Base-by-base conservation (phyloP, 2,329 filamentous ascomycete genomes). In the Colletotrichum somersetense region DNA sequence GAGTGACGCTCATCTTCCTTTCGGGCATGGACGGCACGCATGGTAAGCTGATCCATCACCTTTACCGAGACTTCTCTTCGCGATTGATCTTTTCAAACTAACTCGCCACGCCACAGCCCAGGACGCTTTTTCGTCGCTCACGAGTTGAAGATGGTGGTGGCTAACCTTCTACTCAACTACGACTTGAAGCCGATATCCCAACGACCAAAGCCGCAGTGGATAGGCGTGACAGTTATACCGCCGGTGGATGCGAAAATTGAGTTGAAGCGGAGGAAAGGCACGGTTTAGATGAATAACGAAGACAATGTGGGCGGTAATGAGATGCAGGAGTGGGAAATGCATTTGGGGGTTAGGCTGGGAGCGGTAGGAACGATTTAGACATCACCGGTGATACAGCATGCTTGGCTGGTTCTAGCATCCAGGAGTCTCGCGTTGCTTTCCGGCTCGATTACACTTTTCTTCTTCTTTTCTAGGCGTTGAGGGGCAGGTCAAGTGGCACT, bases 1-100 rank as follows among this genome's bases (percentile, higher is more conserved):
- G 2, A 86, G 84, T 46, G 80, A 85, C 48, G 77, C 80, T 10
- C 85, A 88, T 74, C 76, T 90, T 26, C 81, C 85, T 0, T 91
- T 91, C 77, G 88, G 89, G 0, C 87, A 89, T 72, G 89, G 89
- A 10, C 81, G 85, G 73, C 88, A 90, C 76, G 86, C 85, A 2
- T 87, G 77, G 81, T 82, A 66, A 72, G 80, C 10, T 12, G 3
- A 4, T n/a, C 18, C 4, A 76, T 72, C 26, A 77, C 75, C 75
- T 73, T 6, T 0, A 14, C 12, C 18, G 4, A 7, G 23, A 23
- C 11, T 16, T 5, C 18, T 2, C n/a, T 12, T 8, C 33, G 1
- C 4, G 23, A 2, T 44, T 20, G 18, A 20, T 3, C 26, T 33
- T 0, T 46, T 14, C 18, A 44, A 30, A 30, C 8, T 44, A 7